Conservation (phyloP, 176 grass and related monocot genomes). For the Canna indica region DNA sequence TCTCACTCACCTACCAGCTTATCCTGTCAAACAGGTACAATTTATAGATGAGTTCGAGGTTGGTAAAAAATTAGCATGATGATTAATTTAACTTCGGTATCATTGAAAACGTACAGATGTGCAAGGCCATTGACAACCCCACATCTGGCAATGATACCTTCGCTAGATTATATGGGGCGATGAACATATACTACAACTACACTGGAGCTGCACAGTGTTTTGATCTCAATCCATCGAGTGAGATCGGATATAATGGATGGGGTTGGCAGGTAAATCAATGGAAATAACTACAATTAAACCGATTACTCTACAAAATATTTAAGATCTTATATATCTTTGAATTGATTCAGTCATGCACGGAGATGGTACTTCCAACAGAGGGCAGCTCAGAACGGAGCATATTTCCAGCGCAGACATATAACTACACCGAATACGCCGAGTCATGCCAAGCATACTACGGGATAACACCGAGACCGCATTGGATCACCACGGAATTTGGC, state of each 20-base stretch:
- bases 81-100: too few relatives aligned
- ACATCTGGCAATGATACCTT: constrained; percentile 22
- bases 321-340: not conserved
- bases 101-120: constrained; percentile 28
- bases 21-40: constrained; percentile 31
- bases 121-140: constrained; percentile 42
- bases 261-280: constrained; percentile 23
- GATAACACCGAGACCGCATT: constrained; percentile 31
- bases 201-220: constrained; percentile 27
- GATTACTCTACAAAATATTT: not conserved
- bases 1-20: constrained; percentile 37
- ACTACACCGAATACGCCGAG: not conserved
- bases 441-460: constrained; percentile 14
- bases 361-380: constrained; percentile 30
- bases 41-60: too few relatives aligned
- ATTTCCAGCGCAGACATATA: constrained; percentile 27
- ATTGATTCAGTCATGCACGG: constrained; percentile 35
- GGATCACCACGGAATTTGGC: constrained; percentile 45
- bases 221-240: not conserved
- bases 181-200: constrained; percentile 54
- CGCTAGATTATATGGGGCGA: constrained; percentile 19
- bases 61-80: too few relatives aligned
- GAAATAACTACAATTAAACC: not conserved
- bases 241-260: constrained; percentile 29
- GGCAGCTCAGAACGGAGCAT: constrained; percentile 27